Conservation (phyloP, 768 basidiomycete genomes). For the Gymnopilus junonius region DNA sequence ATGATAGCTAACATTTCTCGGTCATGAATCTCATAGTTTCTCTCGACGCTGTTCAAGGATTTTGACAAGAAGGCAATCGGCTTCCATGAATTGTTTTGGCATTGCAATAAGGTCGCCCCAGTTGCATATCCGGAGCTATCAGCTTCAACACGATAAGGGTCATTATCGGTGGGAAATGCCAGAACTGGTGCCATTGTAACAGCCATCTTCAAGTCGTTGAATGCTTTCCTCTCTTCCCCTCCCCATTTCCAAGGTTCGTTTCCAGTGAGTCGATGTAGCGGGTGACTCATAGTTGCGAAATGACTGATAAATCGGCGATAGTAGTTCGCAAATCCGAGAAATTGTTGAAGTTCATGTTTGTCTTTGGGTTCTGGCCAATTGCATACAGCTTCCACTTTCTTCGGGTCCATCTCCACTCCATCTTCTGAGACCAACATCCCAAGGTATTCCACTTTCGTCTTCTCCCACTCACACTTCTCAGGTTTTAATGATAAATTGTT, state of each 20-base stretch:
- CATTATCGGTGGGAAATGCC: conserved; percentile 1
- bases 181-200: conserved; percentile 10
- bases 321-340: conserved; percentile 46
- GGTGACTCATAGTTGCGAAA: conserved; percentile 31
- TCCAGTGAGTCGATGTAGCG: conserved; percentile 19
- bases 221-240: neutral
- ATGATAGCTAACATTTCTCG: conserved; percentile 51
- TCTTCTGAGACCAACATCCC: conserved; percentile 27
- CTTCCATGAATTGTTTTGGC: conserved; percentile 27
- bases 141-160: conserved; percentile 17
- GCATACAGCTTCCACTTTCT: conserved; percentile 33
- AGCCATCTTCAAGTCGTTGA: conserved; percentile 2
- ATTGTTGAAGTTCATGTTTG: conserved; percentile 38
- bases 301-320: conserved; percentile 36
- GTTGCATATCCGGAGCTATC: conserved; percentile 44
- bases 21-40: conserved; percentile 34
- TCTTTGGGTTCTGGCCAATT: conserved; percentile 36
- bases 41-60: conserved; percentile 19
- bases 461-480: conserved; percentile 42
- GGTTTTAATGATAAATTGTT: conserved; percentile 39
- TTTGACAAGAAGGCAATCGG: conserved; percentile 45
- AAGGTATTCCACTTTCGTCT: conserved; percentile 32
- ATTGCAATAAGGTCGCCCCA: conserved; percentile 43
- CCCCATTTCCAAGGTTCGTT: conserved; percentile 13
- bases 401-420: conserved; percentile 32